Percentiles rank a stretch among this genome's conserved stretches.
Conservation (phyloP, 306 rosid species). For the Castanea sativa region DNA sequence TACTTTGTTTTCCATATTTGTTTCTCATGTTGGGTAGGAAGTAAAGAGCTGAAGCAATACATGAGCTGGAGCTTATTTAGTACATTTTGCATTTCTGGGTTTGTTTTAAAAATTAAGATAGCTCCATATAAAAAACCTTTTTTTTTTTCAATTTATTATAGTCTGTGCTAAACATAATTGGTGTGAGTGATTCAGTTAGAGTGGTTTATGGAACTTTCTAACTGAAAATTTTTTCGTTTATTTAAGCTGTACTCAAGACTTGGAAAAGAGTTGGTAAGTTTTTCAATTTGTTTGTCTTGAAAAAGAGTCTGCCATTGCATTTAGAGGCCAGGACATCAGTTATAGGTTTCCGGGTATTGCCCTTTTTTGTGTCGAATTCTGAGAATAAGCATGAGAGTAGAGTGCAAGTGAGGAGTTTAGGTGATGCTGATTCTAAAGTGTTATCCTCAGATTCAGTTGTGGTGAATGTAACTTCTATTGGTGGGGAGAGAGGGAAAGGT, state of each 20-base stretch:
- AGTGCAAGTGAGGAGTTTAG: slow-evolving; percentile 33
- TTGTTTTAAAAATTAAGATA: not conserved
- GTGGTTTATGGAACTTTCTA: not conserved
- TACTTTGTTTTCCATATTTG: too few species aligned
- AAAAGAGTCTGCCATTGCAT: slow-evolving; percentile 2
- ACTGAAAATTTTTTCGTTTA: not conserved
- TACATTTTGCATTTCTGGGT: not conserved
- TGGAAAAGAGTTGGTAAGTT: not conserved
- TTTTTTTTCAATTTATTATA: too few species aligned
- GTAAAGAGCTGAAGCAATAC: not conserved
- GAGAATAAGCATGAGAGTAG: slow-evolving; percentile 18
- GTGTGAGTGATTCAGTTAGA: not conserved
- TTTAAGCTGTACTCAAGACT: not conserved
- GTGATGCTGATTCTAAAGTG: slow-evolving; percentile 24
- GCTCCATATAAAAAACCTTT: too few species aligned
- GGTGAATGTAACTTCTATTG: slow-evolving; percentile 40
- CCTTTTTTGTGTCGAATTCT: slow-evolving; percentile 17
- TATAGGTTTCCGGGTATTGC: slow-evolving; percentile 32
- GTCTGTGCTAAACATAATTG: too few species aligned
- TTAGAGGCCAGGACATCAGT: slow-evolving; percentile 46
- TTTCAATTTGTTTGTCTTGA: not conserved
- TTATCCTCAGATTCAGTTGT: slow-evolving; percentile 40
- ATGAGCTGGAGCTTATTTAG: too few species aligned
- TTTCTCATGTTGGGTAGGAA: not conserved
- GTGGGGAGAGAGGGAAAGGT: slow-evolving; percentile 32